Base-by-base conservation (phyloP, 768 basidiomycete species). In the Multifurca ochricompacta region DNA sequence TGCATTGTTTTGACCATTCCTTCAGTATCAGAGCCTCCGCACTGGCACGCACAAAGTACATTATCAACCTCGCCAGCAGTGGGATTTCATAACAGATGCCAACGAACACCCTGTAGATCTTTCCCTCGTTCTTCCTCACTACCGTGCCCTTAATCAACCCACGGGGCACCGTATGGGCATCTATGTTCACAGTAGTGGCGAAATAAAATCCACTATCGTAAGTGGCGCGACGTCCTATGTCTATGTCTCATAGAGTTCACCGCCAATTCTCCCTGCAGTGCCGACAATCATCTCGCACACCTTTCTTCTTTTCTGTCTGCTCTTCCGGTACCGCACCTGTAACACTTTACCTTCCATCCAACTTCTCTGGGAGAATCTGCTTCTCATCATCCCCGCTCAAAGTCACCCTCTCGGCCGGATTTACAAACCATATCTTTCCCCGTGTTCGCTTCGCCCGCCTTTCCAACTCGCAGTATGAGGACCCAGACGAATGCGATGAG, bases 261-360 rank as follows among this genome's bases (percentile, higher is more conserved):
- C 19, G 43, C 18, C 41, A 31, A 46, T 45, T 13, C 31, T 10
- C 11, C 31, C 14, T 59, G 34, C 49, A 66, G 64, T 68, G 64
- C 61, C 59, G 58, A 32, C 66, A 64, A 48, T 68, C 66, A 31
- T 61, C 64, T 42, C 67, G 67, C 47, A 61, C 67, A 5, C 66
- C 68, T 18, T 65, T 61, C 57, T 49, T 59, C 31, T 75, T 89
- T 45, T 80, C 85, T 66, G 71, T 90, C 32, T 76, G 75, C 59
- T 82, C 79, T 16, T 70, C 74, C n/a, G 68, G 72, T 21, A 51
- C 52, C 44, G 83, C 87, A 36, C 78, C 86, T 62, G 77, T 89
- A 28, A 87, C 81, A 5, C 68, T 89, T 54, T 89, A 82, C 80
- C 73, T 90, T 18, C 87, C 87, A 13, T 87, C 85, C 32, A 86